phyloP scores from a whole-genome alignment of 2,329 filamentous ascomycete species.

The Coniella lustricola region DNA sequence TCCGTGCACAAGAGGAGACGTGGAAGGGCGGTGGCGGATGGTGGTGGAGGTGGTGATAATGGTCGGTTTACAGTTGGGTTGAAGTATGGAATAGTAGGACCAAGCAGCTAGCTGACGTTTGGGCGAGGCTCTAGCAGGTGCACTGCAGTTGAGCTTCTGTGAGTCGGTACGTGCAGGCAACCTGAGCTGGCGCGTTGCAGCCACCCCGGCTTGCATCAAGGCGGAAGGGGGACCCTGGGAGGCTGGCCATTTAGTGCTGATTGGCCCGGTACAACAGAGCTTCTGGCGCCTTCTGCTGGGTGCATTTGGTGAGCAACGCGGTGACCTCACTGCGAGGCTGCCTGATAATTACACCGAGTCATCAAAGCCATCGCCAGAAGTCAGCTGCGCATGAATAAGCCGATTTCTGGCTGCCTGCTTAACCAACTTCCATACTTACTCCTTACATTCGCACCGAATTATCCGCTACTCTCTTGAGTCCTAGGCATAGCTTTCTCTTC shows the following conservation, averaged over 20 bases:
- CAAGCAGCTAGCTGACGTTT: conserved; percentile 11
- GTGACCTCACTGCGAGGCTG: conserved; percentile 2
- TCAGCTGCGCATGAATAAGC: too few species aligned
- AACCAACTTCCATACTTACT: too few species aligned
- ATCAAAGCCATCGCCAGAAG: too few species aligned
- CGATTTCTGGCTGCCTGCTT: too few species aligned
- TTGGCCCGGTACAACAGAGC: conserved; percentile 5
- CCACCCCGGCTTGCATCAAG: neutral
- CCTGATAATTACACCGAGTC: neutral
- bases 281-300: conserved; percentile 10
- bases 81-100: neutral
- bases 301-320: neutral
- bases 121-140: conserved; percentile 11
- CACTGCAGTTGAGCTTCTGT: neutral
- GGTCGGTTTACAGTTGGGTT: conserved; percentile 4
- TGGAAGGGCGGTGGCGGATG: neutral
- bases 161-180: conserved; percentile 2
- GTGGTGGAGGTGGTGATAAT: conserved; percentile 2
- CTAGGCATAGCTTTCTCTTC: too few species aligned
- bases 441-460: too few species aligned
- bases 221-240: conserved; percentile 1
- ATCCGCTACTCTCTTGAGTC: too few species aligned
- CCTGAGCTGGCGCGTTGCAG: conserved; percentile 8
- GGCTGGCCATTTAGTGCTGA: neutral
- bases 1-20: neutral